Conservation (phyloP, 768 basidiomycete species). For the Boletales sp. region DNA sequence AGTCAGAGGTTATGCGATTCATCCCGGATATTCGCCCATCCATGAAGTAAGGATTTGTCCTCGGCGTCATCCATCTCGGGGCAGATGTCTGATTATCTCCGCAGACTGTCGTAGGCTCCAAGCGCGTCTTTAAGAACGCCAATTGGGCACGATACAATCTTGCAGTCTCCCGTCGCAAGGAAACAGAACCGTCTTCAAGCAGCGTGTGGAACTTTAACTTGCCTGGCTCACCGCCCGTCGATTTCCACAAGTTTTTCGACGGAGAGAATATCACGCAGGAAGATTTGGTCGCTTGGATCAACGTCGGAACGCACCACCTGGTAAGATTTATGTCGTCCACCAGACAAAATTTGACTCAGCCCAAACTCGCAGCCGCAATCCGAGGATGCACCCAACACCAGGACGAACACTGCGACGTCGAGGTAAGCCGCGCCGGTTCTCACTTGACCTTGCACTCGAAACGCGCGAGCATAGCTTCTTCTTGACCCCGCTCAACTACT, state of each 20-base stretch:
- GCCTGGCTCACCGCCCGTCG: conserved; percentile 50
- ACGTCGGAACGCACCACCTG: conserved; percentile 65
- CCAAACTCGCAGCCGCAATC: conserved; percentile 45
- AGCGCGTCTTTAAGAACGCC: conserved; percentile 56
- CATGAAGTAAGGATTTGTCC: conserved; percentile 36
- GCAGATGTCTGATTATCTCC: conserved; percentile 1
- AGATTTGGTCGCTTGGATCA: conserved; percentile 65
- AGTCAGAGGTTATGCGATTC: conserved; percentile 57
- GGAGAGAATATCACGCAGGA: conserved; percentile 61
- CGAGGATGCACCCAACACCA: conserved; percentile 61
- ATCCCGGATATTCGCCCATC: conserved; percentile 53
- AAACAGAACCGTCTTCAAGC: conserved; percentile 56
- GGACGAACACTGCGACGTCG: conserved; percentile 52
- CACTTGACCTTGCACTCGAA: neutral
- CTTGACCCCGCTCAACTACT: conserved; percentile 61
- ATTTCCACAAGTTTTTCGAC: conserved; percentile 63
- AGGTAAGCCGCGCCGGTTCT: conserved; percentile 32
- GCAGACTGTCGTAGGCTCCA: conserved; percentile 56
- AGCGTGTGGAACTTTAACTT: conserved; percentile 63
- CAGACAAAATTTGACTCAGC: neutral
- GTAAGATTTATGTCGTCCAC: conserved; percentile 23
- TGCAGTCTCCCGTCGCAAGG: conserved; percentile 55
- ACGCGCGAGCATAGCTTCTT: conserved; percentile 39
- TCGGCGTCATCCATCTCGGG: neutral
- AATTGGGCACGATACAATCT: conserved; percentile 67